A percentile compares a stretch with the other conserved stretches of the same genome.
Evolutionary conservation across 2,329 filamentous ascomycete species (phyloP).

Genomic region (Hypoxylon sp.): DNA sequence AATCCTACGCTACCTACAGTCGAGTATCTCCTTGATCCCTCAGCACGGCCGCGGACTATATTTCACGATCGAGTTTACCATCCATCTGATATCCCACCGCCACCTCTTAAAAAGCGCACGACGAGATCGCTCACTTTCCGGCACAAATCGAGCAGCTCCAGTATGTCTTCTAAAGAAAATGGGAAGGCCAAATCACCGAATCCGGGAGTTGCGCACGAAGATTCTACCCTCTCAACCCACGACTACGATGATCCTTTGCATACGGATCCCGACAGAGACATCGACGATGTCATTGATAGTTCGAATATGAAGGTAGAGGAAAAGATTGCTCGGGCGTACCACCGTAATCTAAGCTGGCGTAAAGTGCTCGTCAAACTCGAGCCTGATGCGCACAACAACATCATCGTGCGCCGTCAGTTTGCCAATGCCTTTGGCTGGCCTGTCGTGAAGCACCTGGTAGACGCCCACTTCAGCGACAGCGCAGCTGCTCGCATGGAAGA

Average conservation of each 20-base stretch:
- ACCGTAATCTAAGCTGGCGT: conserved; percentile 89
- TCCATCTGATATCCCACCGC: conserved; percentile 87
- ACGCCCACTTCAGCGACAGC: conserved; percentile 89
- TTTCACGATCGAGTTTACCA: conserved; percentile 98
- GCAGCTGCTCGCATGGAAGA: conserved; percentile 71
- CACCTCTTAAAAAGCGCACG: conserved; percentile 68
- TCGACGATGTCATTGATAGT: conserved; percentile 61
- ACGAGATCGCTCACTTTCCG: conserved; percentile 48
- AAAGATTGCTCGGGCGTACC: conserved; percentile 96
- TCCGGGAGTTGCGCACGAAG: conserved; percentile 50
- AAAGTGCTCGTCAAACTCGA: conserved; percentile 96
- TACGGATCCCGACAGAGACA: conserved; percentile 56
- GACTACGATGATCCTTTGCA: conserved; percentile 62
- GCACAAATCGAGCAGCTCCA: conserved; percentile 42
- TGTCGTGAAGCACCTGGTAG: conserved; percentile 91
- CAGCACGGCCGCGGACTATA: conserved; percentile 83
- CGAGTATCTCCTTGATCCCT: conserved; percentile 85
- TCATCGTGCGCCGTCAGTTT: conserved; percentile 95
- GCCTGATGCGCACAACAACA: conserved; percentile 98
- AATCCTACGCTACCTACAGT: conserved; percentile 85
- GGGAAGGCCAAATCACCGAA: conserved; percentile 47
- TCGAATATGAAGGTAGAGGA: conserved; percentile 91
- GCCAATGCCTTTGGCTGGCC: conserved; percentile 98
- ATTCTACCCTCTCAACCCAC: conserved; percentile 53
- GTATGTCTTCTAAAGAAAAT: conserved; percentile 37